Evolutionary conservation across 225 moss, liverwort and hornwort species (phyloP), one percentile per base, ranked within the genome.

Genomic region (Pleurozium schreberi): DNA sequence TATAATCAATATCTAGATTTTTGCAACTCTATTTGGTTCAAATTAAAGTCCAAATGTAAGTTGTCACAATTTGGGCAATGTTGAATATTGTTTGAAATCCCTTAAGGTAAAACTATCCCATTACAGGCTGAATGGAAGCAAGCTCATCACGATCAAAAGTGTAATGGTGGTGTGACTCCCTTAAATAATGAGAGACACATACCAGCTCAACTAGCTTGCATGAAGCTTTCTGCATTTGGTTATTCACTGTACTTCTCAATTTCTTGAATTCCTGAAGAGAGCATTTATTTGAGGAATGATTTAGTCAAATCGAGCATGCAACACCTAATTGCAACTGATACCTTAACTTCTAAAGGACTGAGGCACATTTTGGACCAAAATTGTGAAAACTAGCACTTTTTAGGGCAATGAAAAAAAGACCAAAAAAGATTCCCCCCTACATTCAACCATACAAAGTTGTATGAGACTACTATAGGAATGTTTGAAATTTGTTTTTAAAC

Each of bases 201-300:
- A 95, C 96, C 61, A 93, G 14, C 47, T 93, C 90, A 61, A 52
- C 90, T 33, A 95, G 76, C 60, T 91, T 91, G 38, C 74, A 77
- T 36, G 96, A 86, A 26, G 94, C 93, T 84, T 89, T 92, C 25
- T 95, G 91, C 90, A 97, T 86, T 66, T 98, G 97, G 65, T 87
- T 92, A 75, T 95, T 94, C 36, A 97, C 74, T 3, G 97, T 96
- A 74, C 85, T 95, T 65, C 93, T 89, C 45, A 98, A 47, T 36
- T 94, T 93, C 83, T 94, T 95, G 75, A 97, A 98, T 82, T 98
- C 98, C 95, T 95, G 33, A 4, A 90, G 10, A 60, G 18, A 57
- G 15, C 61, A 76, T 18, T n/a, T n/a, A n/a, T n/a, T n/a, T n/a
- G n/a, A n/a, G 4, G 19, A 68, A 23, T 25, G 45, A 5, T 59